A percentile compares a stretch with the other conserved stretches of the same genome.
Conservation (phyloP, 495 filamentous ascomycete genomes). For the Aspergillus cavernicola region DNA sequence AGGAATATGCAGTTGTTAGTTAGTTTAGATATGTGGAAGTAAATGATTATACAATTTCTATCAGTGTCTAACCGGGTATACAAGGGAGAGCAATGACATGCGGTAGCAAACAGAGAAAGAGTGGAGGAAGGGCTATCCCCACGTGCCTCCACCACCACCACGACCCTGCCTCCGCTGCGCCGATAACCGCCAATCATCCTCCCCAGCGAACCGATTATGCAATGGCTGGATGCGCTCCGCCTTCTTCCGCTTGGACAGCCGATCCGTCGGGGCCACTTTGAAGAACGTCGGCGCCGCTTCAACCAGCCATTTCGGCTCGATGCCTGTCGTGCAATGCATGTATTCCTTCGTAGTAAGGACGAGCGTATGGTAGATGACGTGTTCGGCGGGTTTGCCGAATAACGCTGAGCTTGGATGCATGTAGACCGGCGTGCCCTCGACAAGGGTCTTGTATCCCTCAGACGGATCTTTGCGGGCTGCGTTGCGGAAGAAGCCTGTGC, state of each 20-base stretch:
- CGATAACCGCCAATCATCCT: constrained; percentile 91
- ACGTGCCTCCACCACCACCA: constrained; percentile 90
- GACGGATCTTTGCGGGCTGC: constrained; percentile 91
- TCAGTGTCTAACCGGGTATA: constrained; percentile 6
- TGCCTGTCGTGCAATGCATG: constrained; percentile 88
- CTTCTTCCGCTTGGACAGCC: constrained; percentile 85
- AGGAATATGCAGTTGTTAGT: too few relatives aligned
- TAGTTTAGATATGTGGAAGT: neutral
- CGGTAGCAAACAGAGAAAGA: neutral
- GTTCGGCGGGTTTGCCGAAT: constrained; percentile 93
- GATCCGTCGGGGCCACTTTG: constrained; percentile 89
- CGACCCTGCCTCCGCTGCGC: constrained; percentile 85
- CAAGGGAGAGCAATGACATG: neutral
- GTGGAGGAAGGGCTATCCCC: constrained; percentile 59
- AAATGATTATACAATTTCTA: neutral
- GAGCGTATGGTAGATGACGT: constrained; percentile 86
- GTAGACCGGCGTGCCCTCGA: constrained; percentile 91
- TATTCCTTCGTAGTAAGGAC: constrained; percentile 96
- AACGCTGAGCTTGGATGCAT: constrained; percentile 87
- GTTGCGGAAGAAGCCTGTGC: constrained; percentile 93
- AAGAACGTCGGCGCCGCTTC: constrained; percentile 97
- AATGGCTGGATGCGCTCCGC: constrained; percentile 91
- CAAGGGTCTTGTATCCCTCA: constrained; percentile 94
- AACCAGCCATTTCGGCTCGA: constrained; percentile 89
- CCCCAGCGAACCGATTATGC: constrained; percentile 85